Conservation (phyloP, 495 filamentous ascomycete genomes). For the Tuber melanosporum region DNA sequence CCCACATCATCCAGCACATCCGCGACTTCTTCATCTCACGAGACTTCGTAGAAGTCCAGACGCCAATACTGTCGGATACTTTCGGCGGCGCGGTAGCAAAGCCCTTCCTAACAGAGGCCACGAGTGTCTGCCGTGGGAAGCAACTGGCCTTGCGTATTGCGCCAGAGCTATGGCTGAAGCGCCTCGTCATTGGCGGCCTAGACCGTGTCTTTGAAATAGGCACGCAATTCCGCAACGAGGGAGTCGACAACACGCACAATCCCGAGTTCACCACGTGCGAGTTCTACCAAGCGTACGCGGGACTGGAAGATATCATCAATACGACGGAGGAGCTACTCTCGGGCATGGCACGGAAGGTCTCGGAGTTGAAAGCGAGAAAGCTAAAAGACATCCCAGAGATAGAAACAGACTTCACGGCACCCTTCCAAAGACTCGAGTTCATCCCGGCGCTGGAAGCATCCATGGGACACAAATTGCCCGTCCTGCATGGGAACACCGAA, state of each 20-base stretch:
- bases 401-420: slow-evolving; percentile 33
- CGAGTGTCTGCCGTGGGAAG: slow-evolving; percentile 63
- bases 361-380: slow-evolving; percentile 47
- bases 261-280: slow-evolving; percentile 96
- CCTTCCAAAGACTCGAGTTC: slow-evolving; percentile 66
- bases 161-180: slow-evolving; percentile 92
- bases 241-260: slow-evolving; percentile 87
- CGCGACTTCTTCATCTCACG: slow-evolving; percentile 64
- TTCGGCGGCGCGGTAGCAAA: slow-evolving; percentile 79
- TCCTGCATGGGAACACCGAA: slow-evolving; percentile 49
- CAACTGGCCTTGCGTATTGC: slow-evolving; percentile 73
- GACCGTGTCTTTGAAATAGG: slow-evolving; percentile 89
- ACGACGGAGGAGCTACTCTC: slow-evolving; percentile 64
- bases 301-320: slow-evolving; percentile 65
- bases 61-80: slow-evolving; percentile 69
- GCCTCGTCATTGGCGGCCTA: slow-evolving; percentile 84
- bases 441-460: slow-evolving; percentile 66
- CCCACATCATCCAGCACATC: slow-evolving; percentile 65
- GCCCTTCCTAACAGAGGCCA: slow-evolving; percentile 65
- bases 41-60: slow-evolving; percentile 78
- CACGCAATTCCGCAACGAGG: slow-evolving; percentile 89
- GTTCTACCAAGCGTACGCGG: slow-evolving; percentile 84
- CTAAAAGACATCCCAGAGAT: slow-evolving; percentile 49
- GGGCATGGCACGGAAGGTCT: slow-evolving; percentile 52
- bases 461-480: slow-evolving; percentile 60